These are phyloP conservation scores for Chionographis japonica DNA, from an alignment of 106 monocot species.

Conservation along the genomic window DNA sequence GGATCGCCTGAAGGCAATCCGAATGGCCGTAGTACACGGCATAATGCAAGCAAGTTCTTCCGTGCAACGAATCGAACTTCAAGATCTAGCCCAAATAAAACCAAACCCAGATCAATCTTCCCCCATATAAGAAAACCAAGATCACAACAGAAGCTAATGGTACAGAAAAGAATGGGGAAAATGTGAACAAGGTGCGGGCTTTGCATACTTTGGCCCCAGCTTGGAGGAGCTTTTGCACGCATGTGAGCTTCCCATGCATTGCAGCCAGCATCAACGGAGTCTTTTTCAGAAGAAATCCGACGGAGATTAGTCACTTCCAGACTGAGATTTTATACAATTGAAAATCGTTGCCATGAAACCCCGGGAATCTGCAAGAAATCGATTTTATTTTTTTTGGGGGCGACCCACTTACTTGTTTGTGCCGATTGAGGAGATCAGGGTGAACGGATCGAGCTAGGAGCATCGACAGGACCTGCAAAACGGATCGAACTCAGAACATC, in stretches of 20 bases:
- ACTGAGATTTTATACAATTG: no score
- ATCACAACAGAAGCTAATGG: no score
- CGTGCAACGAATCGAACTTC: constrained; percentile 28
- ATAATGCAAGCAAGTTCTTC: constrained; percentile 34
- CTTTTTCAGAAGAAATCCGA: constrained; percentile 9
- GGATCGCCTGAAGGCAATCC: constrained; percentile 20
- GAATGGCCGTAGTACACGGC: constrained; percentile 28
- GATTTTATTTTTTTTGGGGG: no score
- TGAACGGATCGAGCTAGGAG: constrained; percentile 17
- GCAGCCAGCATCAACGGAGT: constrained; percentile 39
- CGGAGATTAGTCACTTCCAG: no score
- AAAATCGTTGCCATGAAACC: no score
- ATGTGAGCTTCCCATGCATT: constrained; percentile 29
- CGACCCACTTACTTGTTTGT: constrained; percentile 14
- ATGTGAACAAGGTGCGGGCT: background rate
- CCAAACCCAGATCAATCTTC: constrained; percentile 2
- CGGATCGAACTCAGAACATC: background rate
- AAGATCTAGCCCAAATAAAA: constrained; percentile 10
- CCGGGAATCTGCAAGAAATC: no score
- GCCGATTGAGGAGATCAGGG: constrained; percentile 16
- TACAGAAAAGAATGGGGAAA: background rate
- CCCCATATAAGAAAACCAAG: no score
- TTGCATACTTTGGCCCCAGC: constrained; percentile 29
- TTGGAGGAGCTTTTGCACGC: constrained; percentile 27
- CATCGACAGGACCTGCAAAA: constrained; percentile 19